Evolutionary conservation across 768 basidiomycete species (phyloP).

Genomic region (Cyathus striatus): DNA sequence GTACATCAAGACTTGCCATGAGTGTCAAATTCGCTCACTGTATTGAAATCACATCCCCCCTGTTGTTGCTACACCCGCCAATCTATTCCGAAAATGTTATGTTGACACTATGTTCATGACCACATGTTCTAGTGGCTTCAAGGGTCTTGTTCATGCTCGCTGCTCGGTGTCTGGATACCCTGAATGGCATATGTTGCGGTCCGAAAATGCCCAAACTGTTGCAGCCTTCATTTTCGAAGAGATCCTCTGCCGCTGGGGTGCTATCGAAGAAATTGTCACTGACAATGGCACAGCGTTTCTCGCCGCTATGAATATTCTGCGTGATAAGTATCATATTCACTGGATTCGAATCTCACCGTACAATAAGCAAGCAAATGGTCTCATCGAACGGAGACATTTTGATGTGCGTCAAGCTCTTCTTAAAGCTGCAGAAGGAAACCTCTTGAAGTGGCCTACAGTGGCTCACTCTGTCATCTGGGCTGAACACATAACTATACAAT

Average conservation of each 20-base stretch:
- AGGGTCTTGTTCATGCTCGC: conserved; percentile 20
- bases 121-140: conserved; percentile 10
- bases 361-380: conserved; percentile 26
- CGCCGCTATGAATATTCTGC: background rate
- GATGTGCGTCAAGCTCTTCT: conserved; percentile 8
- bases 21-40: conserved; percentile 24
- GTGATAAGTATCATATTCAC: background rate
- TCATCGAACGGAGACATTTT: conserved; percentile 16
- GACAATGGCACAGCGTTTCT: conserved; percentile 14
- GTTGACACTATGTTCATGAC: conserved; percentile 35
- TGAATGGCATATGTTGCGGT: conserved; percentile 11
- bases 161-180: conserved; percentile 12
- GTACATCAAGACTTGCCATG: conserved; percentile 28
- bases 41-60: conserved; percentile 18
- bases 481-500: conserved; percentile 9
- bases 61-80: conserved; percentile 11
- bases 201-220: conserved; percentile 9
- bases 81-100: conserved; percentile 23
- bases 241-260: conserved; percentile 17
- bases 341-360: conserved; percentile 31
- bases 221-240: conserved; percentile 8
- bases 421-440: conserved; percentile 6
- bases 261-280: conserved; percentile 22
- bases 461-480: conserved; percentile 6
- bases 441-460: conserved; percentile 13